Conservation (phyloP, 495 filamentous ascomycete species). For the Polyplosphaeria fusca region DNA sequence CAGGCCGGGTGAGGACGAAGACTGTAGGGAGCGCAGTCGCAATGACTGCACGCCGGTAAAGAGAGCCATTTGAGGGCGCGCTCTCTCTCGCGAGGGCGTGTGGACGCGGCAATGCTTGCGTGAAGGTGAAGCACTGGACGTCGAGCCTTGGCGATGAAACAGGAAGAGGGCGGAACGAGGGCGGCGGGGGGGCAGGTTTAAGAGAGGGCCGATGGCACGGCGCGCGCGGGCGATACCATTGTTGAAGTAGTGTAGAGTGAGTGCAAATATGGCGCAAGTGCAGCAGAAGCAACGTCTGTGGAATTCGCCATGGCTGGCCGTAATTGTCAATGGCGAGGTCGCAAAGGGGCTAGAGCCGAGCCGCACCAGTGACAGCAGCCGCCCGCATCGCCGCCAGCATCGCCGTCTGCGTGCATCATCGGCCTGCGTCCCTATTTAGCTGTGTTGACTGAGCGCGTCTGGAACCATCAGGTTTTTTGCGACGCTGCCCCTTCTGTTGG, state of each 20-base stretch:
- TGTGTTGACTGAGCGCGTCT: no score
- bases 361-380: no score
- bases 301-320: background rate
- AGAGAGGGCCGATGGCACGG: background rate
- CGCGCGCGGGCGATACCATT: background rate
- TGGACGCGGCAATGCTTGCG: background rate
- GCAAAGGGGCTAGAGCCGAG: no score
- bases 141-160: constrained; percentile 5
- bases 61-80: constrained; percentile 24
- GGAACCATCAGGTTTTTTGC: no score
- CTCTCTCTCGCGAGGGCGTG: background rate
- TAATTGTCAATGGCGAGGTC: no score
- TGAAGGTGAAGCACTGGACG: constrained; percentile 17
- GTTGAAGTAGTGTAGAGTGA: background rate
- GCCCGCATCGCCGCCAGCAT: no score
- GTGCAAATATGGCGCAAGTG: no score
- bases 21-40: constrained; percentile 20
- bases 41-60: constrained; percentile 26
- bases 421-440: no score
- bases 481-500: no score
- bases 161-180: background rate
- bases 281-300: background rate
- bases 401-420: no score
- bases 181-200: constrained; percentile 1
- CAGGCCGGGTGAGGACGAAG: constrained; percentile 8